phyloP scores from a whole-genome alignment of 1,284 basidiomycete genomes.

The Sanghuangporus baumii region DNA sequence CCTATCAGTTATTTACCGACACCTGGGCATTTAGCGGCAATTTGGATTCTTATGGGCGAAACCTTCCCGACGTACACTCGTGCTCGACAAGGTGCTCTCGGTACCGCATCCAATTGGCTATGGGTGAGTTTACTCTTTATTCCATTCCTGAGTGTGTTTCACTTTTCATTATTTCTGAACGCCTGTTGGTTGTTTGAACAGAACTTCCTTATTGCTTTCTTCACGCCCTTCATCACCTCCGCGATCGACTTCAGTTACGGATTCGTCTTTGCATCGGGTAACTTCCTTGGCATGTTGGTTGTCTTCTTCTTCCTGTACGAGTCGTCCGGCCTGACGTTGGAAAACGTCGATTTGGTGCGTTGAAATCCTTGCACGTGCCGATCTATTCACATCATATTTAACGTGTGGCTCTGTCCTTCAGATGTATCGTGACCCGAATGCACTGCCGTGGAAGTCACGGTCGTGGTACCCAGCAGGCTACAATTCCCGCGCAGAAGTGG shows the following conservation, averaged over 20 bases:
- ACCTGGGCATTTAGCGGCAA: slow-evolving; percentile 32
- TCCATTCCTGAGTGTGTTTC: neutral
- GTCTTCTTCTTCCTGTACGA: slow-evolving; percentile 80
- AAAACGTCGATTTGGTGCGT: slow-evolving; percentile 56
- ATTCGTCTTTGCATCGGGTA: slow-evolving; percentile 59
- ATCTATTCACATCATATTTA: neutral
- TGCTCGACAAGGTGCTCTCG: slow-evolving; percentile 70
- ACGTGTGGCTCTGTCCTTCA: slow-evolving; percentile 19
- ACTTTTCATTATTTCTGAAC: neutral
- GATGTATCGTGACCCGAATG: slow-evolving; percentile 70
- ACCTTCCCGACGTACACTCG: slow-evolving; percentile 72
- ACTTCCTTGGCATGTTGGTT: slow-evolving; percentile 54
- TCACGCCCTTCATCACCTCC: slow-evolving; percentile 60
- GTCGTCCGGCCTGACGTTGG: slow-evolving; percentile 62
- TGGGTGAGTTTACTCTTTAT: slow-evolving; percentile 31
- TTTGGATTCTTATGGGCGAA: slow-evolving; percentile 76
- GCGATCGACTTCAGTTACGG: slow-evolving; percentile 63
- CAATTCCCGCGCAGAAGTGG: slow-evolving; percentile 35
- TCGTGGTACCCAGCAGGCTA: slow-evolving; percentile 53
- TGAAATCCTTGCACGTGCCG: slow-evolving; percentile 5
- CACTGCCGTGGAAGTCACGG: slow-evolving; percentile 63
- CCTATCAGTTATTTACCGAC: neutral
- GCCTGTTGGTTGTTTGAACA: slow-evolving; percentile 2
- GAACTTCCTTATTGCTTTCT: slow-evolving; percentile 76
- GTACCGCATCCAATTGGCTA: slow-evolving; percentile 64